Evolutionary conservation across 2,329 filamentous ascomycete species (phyloP).

Genomic region (Stachybotrys chlorohalonatus): DNA sequence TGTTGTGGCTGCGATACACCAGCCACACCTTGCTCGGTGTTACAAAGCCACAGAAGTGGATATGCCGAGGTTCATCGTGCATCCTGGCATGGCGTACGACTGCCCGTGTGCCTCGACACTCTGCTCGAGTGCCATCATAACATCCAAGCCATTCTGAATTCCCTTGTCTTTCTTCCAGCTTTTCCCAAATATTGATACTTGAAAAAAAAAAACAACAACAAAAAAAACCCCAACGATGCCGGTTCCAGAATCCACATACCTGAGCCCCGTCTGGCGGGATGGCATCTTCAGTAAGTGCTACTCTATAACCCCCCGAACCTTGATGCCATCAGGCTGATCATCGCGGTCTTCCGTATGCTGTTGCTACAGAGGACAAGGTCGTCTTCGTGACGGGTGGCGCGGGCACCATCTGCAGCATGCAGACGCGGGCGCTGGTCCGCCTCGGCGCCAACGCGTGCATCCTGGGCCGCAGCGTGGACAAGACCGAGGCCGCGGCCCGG

Average conservation of each 20-base stretch:
- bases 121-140: too few species aligned
- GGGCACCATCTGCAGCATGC: slow-evolving; percentile 87
- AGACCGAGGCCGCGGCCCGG: slow-evolving; percentile 71
- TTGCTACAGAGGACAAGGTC: slow-evolving; percentile 63
- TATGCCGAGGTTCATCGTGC: neutral
- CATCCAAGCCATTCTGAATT: too few species aligned
- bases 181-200: too few species aligned
- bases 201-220: too few species aligned
- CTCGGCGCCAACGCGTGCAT: slow-evolving; percentile 93
- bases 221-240: slow-evolving; percentile 42
- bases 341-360: neutral
- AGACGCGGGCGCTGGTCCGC: slow-evolving; percentile 83
- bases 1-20: neutral
- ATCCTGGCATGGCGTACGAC: too few species aligned
- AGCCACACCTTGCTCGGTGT: neutral
- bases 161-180: too few species aligned
- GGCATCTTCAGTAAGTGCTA: slow-evolving; percentile 64
- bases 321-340: neutral
- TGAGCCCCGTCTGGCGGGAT: slow-evolving; percentile 79
- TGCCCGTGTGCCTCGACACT: too few species aligned
- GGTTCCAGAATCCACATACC: slow-evolving; percentile 61
- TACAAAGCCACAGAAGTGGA: neutral
- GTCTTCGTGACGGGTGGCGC: slow-evolving; percentile 93
- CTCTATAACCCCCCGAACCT: neutral
- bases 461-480: slow-evolving; percentile 78